Conservation (phyloP, 495 filamentous ascomycete species). For the Penicillium angulare region DNA sequence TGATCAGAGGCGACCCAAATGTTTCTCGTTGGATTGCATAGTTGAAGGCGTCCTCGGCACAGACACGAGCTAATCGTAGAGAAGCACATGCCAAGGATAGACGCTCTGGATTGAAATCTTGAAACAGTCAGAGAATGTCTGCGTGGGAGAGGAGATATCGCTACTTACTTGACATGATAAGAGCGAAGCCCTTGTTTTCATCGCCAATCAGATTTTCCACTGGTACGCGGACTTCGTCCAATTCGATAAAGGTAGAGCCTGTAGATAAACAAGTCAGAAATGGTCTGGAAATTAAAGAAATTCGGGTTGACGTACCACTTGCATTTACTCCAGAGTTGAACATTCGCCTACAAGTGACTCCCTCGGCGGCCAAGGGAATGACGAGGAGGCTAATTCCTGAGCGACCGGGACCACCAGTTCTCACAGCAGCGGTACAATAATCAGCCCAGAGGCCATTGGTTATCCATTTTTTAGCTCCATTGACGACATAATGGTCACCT, state of each 20-base stretch:
- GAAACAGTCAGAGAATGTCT: background rate
- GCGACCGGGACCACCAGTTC: constrained; percentile 50
- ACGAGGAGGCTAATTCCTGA: constrained; percentile 51
- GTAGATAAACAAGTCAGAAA: background rate
- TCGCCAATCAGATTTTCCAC: constrained; percentile 42
- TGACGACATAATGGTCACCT: constrained; percentile 51
- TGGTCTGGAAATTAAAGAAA: background rate
- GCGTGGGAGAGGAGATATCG: background rate
- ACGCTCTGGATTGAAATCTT: constrained; percentile 50
- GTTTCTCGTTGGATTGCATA: constrained; percentile 50
- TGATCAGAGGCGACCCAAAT: constrained; percentile 47
- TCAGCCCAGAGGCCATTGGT: constrained; percentile 56
- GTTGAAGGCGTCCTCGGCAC: constrained; percentile 47
- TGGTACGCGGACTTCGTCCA: constrained; percentile 48
- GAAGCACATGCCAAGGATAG: constrained; percentile 41
- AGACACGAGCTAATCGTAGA: constrained; percentile 45
- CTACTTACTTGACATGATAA: constrained; percentile 48
- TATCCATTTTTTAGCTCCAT: constrained; percentile 60
- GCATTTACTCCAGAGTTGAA: constrained; percentile 64
- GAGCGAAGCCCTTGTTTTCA: constrained; percentile 48
- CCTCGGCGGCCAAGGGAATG: constrained; percentile 46
- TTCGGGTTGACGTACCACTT: constrained; percentile 26
- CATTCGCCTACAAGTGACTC: constrained; percentile 67
- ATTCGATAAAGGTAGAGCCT: constrained; percentile 48
- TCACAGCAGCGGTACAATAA: constrained; percentile 53